phyloP scores from a whole-genome alignment of 179 eudicot genomes.

The Patellifolia procumbens region DNA sequence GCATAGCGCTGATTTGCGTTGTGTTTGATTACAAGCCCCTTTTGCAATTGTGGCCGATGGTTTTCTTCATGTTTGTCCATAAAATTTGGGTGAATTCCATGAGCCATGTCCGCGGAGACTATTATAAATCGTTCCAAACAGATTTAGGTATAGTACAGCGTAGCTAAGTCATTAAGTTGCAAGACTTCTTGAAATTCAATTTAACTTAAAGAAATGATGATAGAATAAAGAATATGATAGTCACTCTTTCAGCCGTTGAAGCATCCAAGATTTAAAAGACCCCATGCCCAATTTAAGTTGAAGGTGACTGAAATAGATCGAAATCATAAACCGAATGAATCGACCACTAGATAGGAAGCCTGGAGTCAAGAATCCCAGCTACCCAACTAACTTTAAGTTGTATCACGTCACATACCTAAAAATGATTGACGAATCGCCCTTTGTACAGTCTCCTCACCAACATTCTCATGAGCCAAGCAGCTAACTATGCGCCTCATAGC shows the following conservation, averaged over 20 bases:
- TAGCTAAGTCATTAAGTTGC: conserved; percentile 6
- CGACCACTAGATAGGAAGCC: not conserved
- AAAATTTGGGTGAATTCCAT: conserved; percentile 96
- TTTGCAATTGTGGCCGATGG: conserved; percentile 87
- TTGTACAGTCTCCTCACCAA: conserved; percentile 63
- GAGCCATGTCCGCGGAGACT: conserved; percentile 99
- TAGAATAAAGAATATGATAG: not conserved
- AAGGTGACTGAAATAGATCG: not conserved
- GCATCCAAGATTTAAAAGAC: not conserved
- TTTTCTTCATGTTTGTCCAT: conserved; percentile 91
- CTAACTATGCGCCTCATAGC: conserved; percentile 82
- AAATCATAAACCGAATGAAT: not conserved
- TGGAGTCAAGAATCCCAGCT: not conserved
- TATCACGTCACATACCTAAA: conserved; percentile 54
- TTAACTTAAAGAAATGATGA: not conserved
- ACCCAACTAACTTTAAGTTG: not conserved
- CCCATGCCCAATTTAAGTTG: not conserved
- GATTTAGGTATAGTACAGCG: conserved; percentile 14
- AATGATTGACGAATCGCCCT: conserved; percentile 84
- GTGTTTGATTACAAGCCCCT: conserved; percentile 94
- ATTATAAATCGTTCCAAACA: conserved; percentile 5
- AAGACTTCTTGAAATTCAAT: not conserved
- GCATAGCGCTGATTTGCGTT: conserved; percentile 98
- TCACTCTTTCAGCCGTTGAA: not conserved
- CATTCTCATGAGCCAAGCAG: conserved; percentile 57